These are phyloP conservation scores for Volvariella volvacea DNA, from an alignment of 1,284 basidiomycete species.

Conservation along the genomic window DNA sequence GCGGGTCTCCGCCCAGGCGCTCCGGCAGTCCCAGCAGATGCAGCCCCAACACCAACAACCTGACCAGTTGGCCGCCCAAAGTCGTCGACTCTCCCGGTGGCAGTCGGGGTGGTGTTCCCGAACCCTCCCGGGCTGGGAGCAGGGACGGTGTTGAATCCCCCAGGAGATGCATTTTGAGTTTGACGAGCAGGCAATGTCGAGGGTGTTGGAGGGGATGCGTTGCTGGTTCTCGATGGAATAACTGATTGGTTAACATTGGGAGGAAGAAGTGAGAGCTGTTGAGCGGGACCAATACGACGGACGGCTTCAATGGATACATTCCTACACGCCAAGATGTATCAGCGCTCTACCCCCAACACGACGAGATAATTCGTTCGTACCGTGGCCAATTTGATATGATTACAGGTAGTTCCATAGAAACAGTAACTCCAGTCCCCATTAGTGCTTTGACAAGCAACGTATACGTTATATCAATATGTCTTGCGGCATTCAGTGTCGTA, in stretches of 20 bases:
- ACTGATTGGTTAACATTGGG: conserved; percentile 4
- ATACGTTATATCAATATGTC: conserved; percentile 79
- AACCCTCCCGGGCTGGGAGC: conserved; percentile 7
- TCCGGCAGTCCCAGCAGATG: conserved; percentile 4
- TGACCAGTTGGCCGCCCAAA: conserved; percentile 3
- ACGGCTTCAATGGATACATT: conserved; percentile 60
- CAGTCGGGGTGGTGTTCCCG: conserved; percentile 6
- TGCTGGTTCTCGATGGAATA: conserved; percentile 1
- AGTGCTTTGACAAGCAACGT: conserved; percentile 70
- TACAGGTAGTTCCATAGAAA: conserved; percentile 68
- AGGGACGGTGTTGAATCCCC: conserved; percentile 6
- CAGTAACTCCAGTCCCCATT: conserved; percentile 57
- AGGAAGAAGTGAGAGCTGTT: conserved; percentile 48
- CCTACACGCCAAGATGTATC: conserved; percentile 25
- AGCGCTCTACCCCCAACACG: neutral
- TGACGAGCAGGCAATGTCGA: neutral
- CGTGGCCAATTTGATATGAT: conserved; percentile 79
- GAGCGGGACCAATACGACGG: conserved; percentile 67
- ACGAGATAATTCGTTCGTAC: conserved; percentile 26
- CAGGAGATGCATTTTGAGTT: neutral
- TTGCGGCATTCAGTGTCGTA: conserved; percentile 69
- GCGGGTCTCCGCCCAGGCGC: conserved; percentile 15
- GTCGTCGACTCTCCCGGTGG: conserved; percentile 7
- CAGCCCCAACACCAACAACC: conserved; percentile 4
- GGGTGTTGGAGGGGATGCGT: neutral